phyloP scores from a whole-genome alignment of 2,329 filamentous ascomycete species.

The Grosmannia serpens region DNA sequence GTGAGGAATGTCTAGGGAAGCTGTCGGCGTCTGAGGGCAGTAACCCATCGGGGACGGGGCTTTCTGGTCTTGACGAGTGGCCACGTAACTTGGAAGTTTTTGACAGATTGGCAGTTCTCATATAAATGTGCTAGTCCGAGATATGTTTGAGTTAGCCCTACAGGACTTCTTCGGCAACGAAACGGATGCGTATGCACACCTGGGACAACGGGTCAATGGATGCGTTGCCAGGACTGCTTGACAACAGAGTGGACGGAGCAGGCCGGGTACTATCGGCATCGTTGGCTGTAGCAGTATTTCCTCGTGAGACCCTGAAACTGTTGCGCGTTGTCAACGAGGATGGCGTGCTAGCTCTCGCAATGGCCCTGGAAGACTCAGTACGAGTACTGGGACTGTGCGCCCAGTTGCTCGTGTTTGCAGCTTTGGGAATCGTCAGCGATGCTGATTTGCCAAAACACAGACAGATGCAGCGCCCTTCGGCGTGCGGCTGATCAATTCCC shows the following conservation, averaged over 20 bases:
- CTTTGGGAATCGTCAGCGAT: background rate
- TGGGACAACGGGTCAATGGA: conserved; percentile 20
- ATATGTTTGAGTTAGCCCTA: background rate
- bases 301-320: background rate
- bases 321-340: background rate
- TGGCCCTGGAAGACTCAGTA: background rate
- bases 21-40: conserved; percentile 22
- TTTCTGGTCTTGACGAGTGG: conserved; percentile 35
- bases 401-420: background rate
- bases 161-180: background rate
- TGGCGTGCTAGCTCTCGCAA: background rate
- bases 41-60: conserved; percentile 21
- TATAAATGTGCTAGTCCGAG: conserved; percentile 43
- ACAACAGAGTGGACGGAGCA: background rate
- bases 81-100: conserved; percentile 44
- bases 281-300: background rate
- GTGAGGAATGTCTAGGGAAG: conserved; percentile 20
- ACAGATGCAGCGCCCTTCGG: background rate
- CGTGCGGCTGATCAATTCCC: background rate
- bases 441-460: background rate
- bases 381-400: background rate
- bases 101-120: conserved; percentile 51
- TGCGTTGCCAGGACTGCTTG: conserved; percentile 7
- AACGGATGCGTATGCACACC: conserved; percentile 6
- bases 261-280: background rate